Evolutionary conservation across 305 asterid genomes (phyloP), one percentile per base, ranked within the genome.

Genomic region (Plantago lanceolata): DNA sequence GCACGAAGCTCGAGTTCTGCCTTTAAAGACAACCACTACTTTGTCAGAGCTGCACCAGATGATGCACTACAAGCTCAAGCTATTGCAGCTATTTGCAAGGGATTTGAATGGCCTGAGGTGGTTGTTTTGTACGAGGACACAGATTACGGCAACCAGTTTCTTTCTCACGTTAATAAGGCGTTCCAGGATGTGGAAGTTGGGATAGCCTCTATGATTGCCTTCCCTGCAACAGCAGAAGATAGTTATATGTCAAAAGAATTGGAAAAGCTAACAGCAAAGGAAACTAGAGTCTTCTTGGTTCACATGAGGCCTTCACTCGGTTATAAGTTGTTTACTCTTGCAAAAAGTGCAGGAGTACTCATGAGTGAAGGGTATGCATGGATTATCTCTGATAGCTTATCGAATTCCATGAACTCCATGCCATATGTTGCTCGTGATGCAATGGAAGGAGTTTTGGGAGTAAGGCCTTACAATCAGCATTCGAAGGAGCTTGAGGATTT

Each of bases 331-430:
- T 85, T 87, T 68, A 29, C 53, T 50, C 78, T 78, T 5, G 93
- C 90, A 2, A 72, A 82, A 62, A 56, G 18, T 5, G 65, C 62
- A 0, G 81, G 84, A 33, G 59, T 24, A 24, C 28, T 81, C 63
- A 85, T 83, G 83, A 85, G 65, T 45, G 78, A 76, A 76, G 93
- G 80, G 4, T 79, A 76, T 45, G 93, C 86, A 1, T 87, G 95
- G 95, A 56, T 87, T 5, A 49, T 78, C 12, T 76, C 86, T 8
- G 84, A 75, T 53, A 69, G 85, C 28, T 18, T 83, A 14, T 82
- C 93, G 2, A 79, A 69, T 21, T 77, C 28, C 60, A 55, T 55
- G 44, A 55, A 2, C 1, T 28, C 78, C 69, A 61, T 87, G 71
- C 50, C 50, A 53, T 73, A 78, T 2, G 64, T 78, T 31, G 79